These are phyloP conservation scores for Xerocomellus intermedius DNA, from an alignment of 768 basidiomycete species.

Conservation along the genomic window DNA sequence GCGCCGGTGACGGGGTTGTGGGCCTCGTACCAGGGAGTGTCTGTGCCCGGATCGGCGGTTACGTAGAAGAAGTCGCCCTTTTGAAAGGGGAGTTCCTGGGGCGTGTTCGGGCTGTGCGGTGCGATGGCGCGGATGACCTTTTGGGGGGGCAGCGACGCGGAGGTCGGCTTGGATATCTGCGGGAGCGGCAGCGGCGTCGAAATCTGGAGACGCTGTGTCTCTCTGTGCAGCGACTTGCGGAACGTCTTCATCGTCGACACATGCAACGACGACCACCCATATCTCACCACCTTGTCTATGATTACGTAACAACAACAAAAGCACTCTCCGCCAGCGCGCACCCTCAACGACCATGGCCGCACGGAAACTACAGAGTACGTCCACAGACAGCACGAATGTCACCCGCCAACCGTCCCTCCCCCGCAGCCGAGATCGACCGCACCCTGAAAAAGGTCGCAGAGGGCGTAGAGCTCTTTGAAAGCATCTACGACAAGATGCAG, in stretches of 20 bases:
- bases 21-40: constrained; percentile 82
- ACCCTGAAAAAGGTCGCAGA: constrained; percentile 96
- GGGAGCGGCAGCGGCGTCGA: constrained; percentile 69
- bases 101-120: constrained; percentile 62
- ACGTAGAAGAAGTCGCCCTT: constrained; percentile 99
- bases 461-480: constrained; percentile 93
- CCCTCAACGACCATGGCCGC: constrained; percentile 87
- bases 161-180: constrained; percentile 38
- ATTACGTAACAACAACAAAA: constrained; percentile 27
- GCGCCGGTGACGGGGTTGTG: constrained; percentile 91
- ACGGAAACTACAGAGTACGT: constrained; percentile 82
- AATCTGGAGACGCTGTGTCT: constrained; percentile 58
- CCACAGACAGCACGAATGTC: not conserved
- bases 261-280: too few species aligned
- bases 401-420: not conserved
- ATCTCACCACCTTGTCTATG: not conserved
- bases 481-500: constrained; percentile 98
- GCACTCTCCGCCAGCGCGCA: constrained; percentile 5
- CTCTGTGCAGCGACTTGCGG: constrained; percentile 74
- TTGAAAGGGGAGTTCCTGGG: constrained; percentile 85
- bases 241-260: constrained; percentile 67
- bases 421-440: constrained; percentile 95
- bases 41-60: constrained; percentile 61
- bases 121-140: constrained; percentile 90
- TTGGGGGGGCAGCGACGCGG: constrained; percentile 79